Evolutionary conservation across 352 stramenopile species (phyloP), one percentile per base, ranked within the genome.

Genomic region (Globisporangium spiculum): DNA sequence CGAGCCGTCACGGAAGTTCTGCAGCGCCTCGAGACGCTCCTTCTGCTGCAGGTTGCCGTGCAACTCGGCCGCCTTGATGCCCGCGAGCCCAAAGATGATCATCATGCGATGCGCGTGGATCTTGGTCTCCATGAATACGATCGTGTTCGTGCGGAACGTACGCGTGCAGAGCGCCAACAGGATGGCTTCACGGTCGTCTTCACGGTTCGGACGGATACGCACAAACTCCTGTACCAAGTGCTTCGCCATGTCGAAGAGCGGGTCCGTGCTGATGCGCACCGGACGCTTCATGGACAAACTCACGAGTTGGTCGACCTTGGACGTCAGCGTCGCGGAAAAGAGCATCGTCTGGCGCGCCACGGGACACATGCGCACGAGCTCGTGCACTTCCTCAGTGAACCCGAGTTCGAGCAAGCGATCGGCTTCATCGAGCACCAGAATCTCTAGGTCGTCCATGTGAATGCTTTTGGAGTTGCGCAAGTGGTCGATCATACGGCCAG

Each of bases 81-180:
- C 97, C 55, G 92, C 94, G 24, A 99, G 81, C 26, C 89, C 91
- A 69, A 98, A 98, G 44, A 99, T 80, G 71, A 99, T 98, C 87
- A 98, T 98, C 79, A 99, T 95, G 34, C 97, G 86, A 76, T 99
- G 97, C 24, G 97, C 97, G 52, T 96, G 86, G 24, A 86, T 76
- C 80, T 99, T 99, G 7, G 95, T 99, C 80, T 99, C 96, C 88
- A 99, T 99, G 74, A 99, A 99, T 24, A 99, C 94, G 76, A 99
- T 99, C 64, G 93, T 97, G 72, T 96, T 94, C 27, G 83, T 84
- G 52, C 83, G 94, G 81, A 99, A 99, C 24, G 96, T 99, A 63
- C 97, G 89, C 44, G 91, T 98, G 24, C 98, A 90, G 24, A 99
- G 79, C 52, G 96, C 91, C n/a, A 99, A 66, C 22, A 99, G 69